Conservation (phyloP, 2,329 filamentous ascomycete genomes). For the Diaporthe eres region DNA sequence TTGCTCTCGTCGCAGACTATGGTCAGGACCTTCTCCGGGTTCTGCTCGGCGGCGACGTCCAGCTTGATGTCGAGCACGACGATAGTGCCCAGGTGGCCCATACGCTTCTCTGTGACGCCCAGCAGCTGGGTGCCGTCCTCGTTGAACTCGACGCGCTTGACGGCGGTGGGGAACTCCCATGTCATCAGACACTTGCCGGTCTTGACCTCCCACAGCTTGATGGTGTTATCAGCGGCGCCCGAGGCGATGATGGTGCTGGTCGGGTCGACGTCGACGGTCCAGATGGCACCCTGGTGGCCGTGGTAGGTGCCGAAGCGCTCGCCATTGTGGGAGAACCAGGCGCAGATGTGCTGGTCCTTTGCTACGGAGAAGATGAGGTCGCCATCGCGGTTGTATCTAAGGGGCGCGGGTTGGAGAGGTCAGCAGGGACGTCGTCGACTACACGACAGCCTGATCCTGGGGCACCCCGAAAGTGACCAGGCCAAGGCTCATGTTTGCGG, state of each 20-base stretch:
- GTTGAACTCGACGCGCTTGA: slow-evolving; percentile 98
- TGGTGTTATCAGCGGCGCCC: slow-evolving; percentile 97
- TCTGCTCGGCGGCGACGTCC: slow-evolving; percentile 86
- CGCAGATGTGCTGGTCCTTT: slow-evolving; percentile 97
- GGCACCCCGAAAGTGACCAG: background rate
- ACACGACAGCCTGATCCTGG: background rate
- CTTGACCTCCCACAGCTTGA: slow-evolving; percentile 96
- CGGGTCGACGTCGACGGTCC: slow-evolving; percentile 97
- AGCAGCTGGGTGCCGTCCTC: slow-evolving; percentile 92
- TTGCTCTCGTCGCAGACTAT: slow-evolving; percentile 98
- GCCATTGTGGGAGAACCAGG: slow-evolving; percentile 97
- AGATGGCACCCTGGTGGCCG: slow-evolving; percentile 97
- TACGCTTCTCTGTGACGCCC: slow-evolving; percentile 98
- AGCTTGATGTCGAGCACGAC: slow-evolving; percentile 89
- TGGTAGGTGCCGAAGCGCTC: slow-evolving; percentile 97
- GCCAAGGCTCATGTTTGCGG: slow-evolving; percentile 25
- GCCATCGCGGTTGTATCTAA: slow-evolving; percentile 91
- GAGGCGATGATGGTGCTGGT: slow-evolving; percentile 92
- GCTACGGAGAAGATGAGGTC: slow-evolving; percentile 96
- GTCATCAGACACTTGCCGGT: slow-evolving; percentile 93
- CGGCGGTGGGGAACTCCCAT: slow-evolving; percentile 97
- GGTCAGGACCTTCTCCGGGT: slow-evolving; percentile 83
- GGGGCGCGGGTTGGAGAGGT: slow-evolving; percentile 10
- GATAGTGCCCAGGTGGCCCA: slow-evolving; percentile 95
- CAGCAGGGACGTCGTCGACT: slow-evolving; percentile 1